These are phyloP conservation scores for Ascochyta fabae DNA, from an alignment of 2,329 filamentous ascomycete genomes.

Conservation along the genomic window DNA sequence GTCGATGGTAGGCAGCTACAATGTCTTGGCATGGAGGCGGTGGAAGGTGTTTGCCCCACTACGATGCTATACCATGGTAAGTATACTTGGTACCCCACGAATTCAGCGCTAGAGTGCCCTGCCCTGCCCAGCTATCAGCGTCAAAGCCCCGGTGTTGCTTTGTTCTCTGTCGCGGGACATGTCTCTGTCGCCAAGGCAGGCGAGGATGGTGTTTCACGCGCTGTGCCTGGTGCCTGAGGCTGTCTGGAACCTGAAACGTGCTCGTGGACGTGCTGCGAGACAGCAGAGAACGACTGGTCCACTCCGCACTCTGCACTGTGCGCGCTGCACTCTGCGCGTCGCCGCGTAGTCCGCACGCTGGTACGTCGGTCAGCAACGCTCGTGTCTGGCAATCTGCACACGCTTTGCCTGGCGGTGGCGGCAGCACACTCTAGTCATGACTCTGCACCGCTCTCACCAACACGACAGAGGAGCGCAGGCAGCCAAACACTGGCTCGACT, in stretches of 20 bases:
- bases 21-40: slow-evolving; percentile 19
- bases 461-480: neutral
- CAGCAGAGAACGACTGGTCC: neutral
- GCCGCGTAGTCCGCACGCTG: too few relatives aligned
- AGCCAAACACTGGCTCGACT: slow-evolving; percentile 4
- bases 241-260: slow-evolving; percentile 1
- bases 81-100: neutral
- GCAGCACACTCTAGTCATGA: neutral
- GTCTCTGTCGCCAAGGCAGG: neutral
- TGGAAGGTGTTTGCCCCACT: slow-evolving; percentile 1
- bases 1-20: slow-evolving; percentile 20
- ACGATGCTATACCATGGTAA: neutral
- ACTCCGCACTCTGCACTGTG: neutral
- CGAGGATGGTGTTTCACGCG: slow-evolving; percentile 11
- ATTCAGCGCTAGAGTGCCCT: neutral
- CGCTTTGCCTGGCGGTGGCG: neutral
- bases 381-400: neutral
- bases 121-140: neutral
- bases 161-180: neutral
- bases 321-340: too few relatives aligned
- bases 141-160: slow-evolving; percentile 4
- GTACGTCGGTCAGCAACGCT: neutral
- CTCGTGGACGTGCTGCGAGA: neutral
- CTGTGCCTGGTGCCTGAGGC: slow-evolving; percentile 7
- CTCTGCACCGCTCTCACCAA: neutral